These are phyloP conservation scores for Colletotrichum costaricense DNA, from an alignment of 2,329 filamentous ascomycete genomes.

Conservation along the genomic window DNA sequence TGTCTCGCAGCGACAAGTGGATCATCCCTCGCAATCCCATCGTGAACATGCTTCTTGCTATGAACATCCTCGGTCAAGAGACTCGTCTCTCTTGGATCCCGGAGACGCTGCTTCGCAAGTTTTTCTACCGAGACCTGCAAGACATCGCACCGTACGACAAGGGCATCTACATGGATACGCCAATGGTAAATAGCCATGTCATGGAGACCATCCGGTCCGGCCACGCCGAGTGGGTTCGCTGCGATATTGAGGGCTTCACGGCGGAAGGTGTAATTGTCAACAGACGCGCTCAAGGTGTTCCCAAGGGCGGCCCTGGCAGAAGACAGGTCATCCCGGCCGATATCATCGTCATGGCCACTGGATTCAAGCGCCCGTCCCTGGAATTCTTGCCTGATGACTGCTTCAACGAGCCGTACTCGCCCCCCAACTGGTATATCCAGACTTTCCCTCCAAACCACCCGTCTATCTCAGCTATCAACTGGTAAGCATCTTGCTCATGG, in stretches of 20 bases:
- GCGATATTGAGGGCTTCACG: constrained; percentile 78
- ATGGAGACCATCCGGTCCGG: constrained; percentile 80
- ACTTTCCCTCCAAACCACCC: constrained; percentile 82
- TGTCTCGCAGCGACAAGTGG: constrained; percentile 86
- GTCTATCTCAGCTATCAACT: constrained; percentile 82
- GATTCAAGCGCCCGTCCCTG: constrained; percentile 79
- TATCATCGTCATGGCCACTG: constrained; percentile 85
- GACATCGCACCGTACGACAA: constrained; percentile 77
- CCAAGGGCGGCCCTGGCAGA: constrained; percentile 78
- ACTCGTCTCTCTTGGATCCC: constrained; percentile 82
- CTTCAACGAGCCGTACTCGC: constrained; percentile 78
- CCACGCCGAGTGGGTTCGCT: constrained; percentile 81
- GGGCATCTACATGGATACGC: constrained; percentile 85
- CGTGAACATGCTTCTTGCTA: constrained; percentile 77
- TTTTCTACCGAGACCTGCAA: constrained; percentile 86
- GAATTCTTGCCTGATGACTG: constrained; percentile 79
- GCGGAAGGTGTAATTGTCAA: constrained; percentile 77
- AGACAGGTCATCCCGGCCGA: constrained; percentile 77
- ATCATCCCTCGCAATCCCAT: constrained; percentile 85
- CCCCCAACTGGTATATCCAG: constrained; percentile 91
- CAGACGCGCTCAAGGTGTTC: constrained; percentile 76
- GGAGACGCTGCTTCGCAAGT: constrained; percentile 76
- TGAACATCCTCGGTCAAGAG: constrained; percentile 85
- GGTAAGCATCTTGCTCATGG: constrained; percentile 37
- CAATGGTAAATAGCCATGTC: constrained; percentile 88